These are phyloP conservation scores for Pseudopediastrum boryanum DNA, from an alignment of 139 green algal genomes.

Conservation along the genomic window DNA sequence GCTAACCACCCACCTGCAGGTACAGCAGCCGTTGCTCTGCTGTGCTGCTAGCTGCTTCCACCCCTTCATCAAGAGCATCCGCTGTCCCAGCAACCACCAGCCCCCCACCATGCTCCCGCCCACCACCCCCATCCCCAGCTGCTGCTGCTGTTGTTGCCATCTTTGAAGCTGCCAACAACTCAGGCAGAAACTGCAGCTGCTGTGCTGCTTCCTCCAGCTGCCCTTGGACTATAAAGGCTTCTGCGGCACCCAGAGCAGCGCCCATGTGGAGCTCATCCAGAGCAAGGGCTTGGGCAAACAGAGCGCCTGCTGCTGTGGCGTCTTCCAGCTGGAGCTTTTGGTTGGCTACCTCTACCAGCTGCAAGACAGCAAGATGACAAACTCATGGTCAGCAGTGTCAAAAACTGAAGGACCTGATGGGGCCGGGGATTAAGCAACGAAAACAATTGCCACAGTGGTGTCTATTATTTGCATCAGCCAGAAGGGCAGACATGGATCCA, in stretches of 20 bases:
- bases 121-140: neutral
- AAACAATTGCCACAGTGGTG: too few relatives aligned
- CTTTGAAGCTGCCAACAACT: conserved; percentile 38
- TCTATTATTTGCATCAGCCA: too few relatives aligned
- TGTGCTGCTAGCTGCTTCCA: too few relatives aligned
- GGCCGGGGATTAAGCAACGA: too few relatives aligned
- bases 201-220: conserved; percentile 61
- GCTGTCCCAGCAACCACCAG: neutral
- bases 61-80: too few relatives aligned
- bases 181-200: conserved; percentile 61
- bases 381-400: too few relatives aligned
- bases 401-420: too few relatives aligned
- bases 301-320: conserved; percentile 43
- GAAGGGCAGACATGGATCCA: too few relatives aligned
- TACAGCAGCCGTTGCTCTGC: too few relatives aligned
- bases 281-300: conserved; percentile 51
- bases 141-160: neutral
- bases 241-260: conserved; percentile 55
- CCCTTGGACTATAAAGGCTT: conserved; percentile 52
- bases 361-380: too few relatives aligned
- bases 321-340: conserved; percentile 61
- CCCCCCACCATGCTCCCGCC: neutral
- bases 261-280: conserved; percentile 70
- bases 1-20: too few relatives aligned
- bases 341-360: conserved; percentile 47